A percentile compares a stretch with the other conserved stretches of the same genome.
These are phyloP conservation scores for Exophiala spinifera DNA, from an alignment of 2,329 filamentous ascomycete genomes.

Conservation along the genomic window DNA sequence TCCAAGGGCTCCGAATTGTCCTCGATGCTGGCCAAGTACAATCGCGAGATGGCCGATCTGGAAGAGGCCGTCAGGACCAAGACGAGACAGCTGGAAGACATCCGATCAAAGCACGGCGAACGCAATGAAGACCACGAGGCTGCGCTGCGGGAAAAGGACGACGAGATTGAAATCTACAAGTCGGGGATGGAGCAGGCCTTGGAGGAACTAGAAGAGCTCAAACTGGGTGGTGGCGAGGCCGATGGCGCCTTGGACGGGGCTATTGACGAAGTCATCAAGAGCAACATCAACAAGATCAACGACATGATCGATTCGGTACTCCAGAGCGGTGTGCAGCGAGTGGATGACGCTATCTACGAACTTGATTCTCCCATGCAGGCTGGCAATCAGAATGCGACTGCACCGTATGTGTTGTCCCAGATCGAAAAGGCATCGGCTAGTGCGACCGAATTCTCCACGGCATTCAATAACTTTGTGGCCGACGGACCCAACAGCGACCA, in stretches of 20 bases:
- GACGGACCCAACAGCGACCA: slow-evolving; percentile 90
- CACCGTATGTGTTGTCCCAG: slow-evolving; percentile 90
- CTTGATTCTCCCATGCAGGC: slow-evolving; percentile 97
- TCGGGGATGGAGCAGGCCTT: slow-evolving; percentile 96
- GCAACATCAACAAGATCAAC: slow-evolving; percentile 89
- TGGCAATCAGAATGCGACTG: slow-evolving; percentile 95
- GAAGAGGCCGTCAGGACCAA: slow-evolving; percentile 88
- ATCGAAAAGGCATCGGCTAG: slow-evolving; percentile 94
- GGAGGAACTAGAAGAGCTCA: slow-evolving; percentile 86
- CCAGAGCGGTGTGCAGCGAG: slow-evolving; percentile 85
- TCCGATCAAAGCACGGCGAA: slow-evolving; percentile 72
- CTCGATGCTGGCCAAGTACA: slow-evolving; percentile 91
- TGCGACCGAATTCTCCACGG: slow-evolving; percentile 94
- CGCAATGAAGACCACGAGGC: slow-evolving; percentile 82
- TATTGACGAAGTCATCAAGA: slow-evolving; percentile 82
- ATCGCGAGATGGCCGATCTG: slow-evolving; percentile 93
- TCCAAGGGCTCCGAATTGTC: slow-evolving; percentile 94
- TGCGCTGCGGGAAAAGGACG: slow-evolving; percentile 87
- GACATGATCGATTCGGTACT: slow-evolving; percentile 96
- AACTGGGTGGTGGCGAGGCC: slow-evolving; percentile 64
- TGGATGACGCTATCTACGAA: slow-evolving; percentile 96
- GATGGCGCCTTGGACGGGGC: slow-evolving; percentile 83
- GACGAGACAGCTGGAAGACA: slow-evolving; percentile 79
- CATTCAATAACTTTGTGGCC: slow-evolving; percentile 98
- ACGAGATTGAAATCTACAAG: slow-evolving; percentile 97